These are phyloP conservation scores for Phytophthora pini DNA, from an alignment of 352 stramenopile species.

Conservation along the genomic window DNA sequence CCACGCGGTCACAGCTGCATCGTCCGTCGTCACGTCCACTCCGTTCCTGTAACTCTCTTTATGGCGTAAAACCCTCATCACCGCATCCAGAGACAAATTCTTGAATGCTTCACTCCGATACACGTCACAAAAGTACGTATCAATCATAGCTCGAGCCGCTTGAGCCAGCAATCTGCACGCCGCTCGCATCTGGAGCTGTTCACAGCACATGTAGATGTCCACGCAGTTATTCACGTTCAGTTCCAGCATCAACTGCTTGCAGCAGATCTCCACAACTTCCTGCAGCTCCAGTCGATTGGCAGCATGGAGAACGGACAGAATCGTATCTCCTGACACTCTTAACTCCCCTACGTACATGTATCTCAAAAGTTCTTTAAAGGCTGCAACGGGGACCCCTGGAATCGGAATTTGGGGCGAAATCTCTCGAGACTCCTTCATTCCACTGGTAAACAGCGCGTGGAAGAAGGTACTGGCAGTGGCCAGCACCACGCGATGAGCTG, in stretches of 20 bases:
- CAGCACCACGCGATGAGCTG: slow-evolving; percentile 70
- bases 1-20: slow-evolving; percentile 55
- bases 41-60: slow-evolving; percentile 26
- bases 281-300: slow-evolving; percentile 77
- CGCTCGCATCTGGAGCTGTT: slow-evolving; percentile 55
- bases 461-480: slow-evolving; percentile 75
- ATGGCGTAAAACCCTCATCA: slow-evolving; percentile 56
- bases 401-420: slow-evolving; percentile 50
- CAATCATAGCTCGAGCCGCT: slow-evolving; percentile 67
- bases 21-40: slow-evolving; percentile 25
- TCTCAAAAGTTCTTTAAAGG: slow-evolving; percentile 57
- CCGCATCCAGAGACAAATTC: slow-evolving; percentile 48
- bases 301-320: slow-evolving; percentile 66
- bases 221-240: slow-evolving; percentile 72
- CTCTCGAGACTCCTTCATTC: slow-evolving; percentile 64
- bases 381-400: slow-evolving; percentile 48
- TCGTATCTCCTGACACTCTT: slow-evolving; percentile 56
- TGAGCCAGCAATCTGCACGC: slow-evolving; percentile 59
- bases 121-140: slow-evolving; percentile 68
- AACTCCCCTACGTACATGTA: slow-evolving; percentile 82
- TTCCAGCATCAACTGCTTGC: slow-evolving; percentile 75
- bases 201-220: slow-evolving; percentile 76
- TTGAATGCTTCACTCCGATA: slow-evolving; percentile 64
- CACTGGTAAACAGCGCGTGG: slow-evolving; percentile 75
- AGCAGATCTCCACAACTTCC: slow-evolving; percentile 76